A percentile compares a stretch with the other conserved stretches of the same genome.
phyloP scores from a whole-genome alignment of 306 rosid species.

The Citrullus colocynthis region DNA sequence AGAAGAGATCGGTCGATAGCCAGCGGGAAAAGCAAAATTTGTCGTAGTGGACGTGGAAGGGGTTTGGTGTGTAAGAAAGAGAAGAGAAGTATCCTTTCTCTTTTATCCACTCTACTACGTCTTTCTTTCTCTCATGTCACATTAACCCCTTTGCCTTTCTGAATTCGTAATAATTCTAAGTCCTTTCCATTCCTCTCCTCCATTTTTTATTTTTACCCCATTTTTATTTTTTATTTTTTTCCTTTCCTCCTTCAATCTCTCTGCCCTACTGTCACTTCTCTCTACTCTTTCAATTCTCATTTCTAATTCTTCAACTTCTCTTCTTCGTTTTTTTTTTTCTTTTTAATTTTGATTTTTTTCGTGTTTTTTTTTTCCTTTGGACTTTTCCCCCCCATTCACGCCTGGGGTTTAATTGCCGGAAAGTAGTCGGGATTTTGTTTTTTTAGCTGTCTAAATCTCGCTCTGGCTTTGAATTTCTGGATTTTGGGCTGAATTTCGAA shows the following conservation, averaged over 20 bases:
- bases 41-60: constrained; percentile 5
- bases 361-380: not conserved
- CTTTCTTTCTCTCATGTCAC: constrained; percentile 2
- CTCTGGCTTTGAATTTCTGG: not conserved
- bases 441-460: not conserved
- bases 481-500: not conserved
- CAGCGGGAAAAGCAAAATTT: constrained; percentile 8
- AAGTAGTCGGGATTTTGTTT: not conserved
- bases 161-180: not conserved
- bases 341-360: not conserved
- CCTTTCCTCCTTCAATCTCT: not conserved
- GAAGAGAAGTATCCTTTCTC: not conserved
- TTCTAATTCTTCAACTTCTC: not conserved
- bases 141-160: not conserved
- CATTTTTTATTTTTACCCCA: not conserved
- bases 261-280: constrained; percentile 18
- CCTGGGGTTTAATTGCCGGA: constrained; percentile 3
- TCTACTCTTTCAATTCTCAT: constrained; percentile 5
- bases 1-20: not conserved
- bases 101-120: constrained; percentile 17
- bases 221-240: not conserved
- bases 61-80: not conserved
- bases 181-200: not conserved
- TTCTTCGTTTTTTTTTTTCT: not conserved
- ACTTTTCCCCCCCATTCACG: not conserved